Percentiles rank a stretch among this genome's conserved stretches.
These are phyloP conservation scores for Suillus paluster DNA, from an alignment of 768 basidiomycete species.

Conservation along the genomic window DNA sequence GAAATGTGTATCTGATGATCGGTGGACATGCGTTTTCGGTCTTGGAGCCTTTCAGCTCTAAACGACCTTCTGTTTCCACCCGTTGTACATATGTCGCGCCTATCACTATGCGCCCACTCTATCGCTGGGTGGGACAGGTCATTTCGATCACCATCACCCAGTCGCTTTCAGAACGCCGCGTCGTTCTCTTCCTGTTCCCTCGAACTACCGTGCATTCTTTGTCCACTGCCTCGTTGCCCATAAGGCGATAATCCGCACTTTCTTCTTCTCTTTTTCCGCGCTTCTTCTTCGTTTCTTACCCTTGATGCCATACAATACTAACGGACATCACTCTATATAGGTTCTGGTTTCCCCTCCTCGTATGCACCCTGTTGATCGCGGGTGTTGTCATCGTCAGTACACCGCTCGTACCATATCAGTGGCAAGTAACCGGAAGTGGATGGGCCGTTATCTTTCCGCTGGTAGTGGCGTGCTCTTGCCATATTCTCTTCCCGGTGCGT, in stretches of 20 bases:
- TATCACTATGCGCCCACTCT: background rate
- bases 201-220: background rate
- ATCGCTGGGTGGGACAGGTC: background rate
- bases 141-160: background rate
- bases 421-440: conserved; percentile 59
- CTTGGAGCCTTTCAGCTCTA: no score
- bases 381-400: conserved; percentile 63
- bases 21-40: background rate
- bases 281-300: no score
- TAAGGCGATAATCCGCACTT: background rate
- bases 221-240: conserved; percentile 1
- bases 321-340: conserved; percentile 23
- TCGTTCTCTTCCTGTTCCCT: background rate
- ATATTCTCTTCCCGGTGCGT: conserved; percentile 77
- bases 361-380: conserved; percentile 55
- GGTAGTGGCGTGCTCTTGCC: conserved; percentile 66
- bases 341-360: conserved; percentile 45
- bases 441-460: conserved; percentile 85
- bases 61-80: no score
- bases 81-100: conserved; percentile 1
- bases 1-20: conserved; percentile 4
- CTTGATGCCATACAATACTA: conserved; percentile 19
- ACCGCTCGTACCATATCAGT: conserved; percentile 62
- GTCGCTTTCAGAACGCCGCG: background rate
- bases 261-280: background rate